Base-by-base conservation (phyloP, 2,329 filamentous ascomycete genomes). In the Verruconis gallopava region DNA sequence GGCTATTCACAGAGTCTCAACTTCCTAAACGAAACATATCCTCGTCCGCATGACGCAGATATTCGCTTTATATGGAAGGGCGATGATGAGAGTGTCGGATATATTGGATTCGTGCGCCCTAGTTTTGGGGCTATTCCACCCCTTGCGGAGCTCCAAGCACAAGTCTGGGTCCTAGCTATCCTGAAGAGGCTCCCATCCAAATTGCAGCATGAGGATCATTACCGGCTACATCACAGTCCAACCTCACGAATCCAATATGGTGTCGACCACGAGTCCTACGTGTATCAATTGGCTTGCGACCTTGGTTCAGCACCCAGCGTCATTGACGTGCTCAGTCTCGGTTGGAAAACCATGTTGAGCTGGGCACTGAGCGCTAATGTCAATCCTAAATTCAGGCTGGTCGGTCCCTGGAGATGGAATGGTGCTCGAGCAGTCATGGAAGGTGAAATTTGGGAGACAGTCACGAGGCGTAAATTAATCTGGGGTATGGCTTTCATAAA, bases 21-120 rank as follows among this genome's bases (percentile, higher is more conserved):
- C 0, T 70, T 69, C 47, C 51, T 70, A 5, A 49, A 54, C 12
- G 46, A 50, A 1, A 49, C 49, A 1, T 68, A 67, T 42, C 65
- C 69, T 0, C 59, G 55, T 4, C 64, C 69, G 4, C 54, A 65
- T 37, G 65, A 73, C 37, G 56, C 64, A 15, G 65, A 68, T 45
- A 66, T 75, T 12, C 67, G 72, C n/a, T 61, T 67, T 14, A 62
- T 79, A 37, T 77, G 75, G 53, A 58, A 55, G 19, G 42, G 50
- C 3, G 53, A 53, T 3, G 59, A 66, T 22, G 53, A 63, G 1
- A 56, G 57, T 0, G 48, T 69, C 0, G 65, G 57, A 2, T 71
- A 65, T 47, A 65, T 71, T 38, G 67, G 68, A 5, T 70, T 69
- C 43, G 55, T 69, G 4, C 59, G 68, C 0, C 68, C 38, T 32